These are phyloP conservation scores for Beauveria medogensis DNA, from an alignment of 2,329 filamentous ascomycete genomes.

Conservation along the genomic window DNA sequence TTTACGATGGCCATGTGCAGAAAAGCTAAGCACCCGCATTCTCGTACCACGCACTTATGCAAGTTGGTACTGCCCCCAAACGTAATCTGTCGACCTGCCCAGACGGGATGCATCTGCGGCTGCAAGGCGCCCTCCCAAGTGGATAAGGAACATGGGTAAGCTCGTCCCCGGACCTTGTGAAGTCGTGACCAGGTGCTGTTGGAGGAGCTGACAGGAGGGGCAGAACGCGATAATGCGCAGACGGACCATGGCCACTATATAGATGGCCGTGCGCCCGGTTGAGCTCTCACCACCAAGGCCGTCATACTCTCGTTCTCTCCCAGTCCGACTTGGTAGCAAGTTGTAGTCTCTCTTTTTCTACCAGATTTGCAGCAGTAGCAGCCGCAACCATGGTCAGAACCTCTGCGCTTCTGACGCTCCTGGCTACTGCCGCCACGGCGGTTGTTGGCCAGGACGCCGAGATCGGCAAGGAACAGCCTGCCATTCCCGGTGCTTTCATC, in stretches of 20 bases:
- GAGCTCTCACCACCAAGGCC: neutral
- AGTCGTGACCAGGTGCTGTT: neutral
- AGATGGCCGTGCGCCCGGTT: neutral
- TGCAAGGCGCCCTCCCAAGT: neutral
- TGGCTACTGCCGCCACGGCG: constrained; percentile 25
- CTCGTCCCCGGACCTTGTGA: neutral
- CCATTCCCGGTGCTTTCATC: constrained; percentile 42
- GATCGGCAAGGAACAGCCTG: neutral
- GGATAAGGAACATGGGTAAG: neutral
- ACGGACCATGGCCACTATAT: neutral
- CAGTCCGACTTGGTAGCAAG: neutral
- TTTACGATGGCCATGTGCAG: neutral
- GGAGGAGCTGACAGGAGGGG: neutral
- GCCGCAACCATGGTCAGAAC: constrained; percentile 28
- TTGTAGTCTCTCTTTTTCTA: neutral
- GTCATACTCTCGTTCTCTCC: neutral
- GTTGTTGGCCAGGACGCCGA: neutral
- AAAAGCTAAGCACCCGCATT: neutral
- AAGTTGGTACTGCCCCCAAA: neutral
- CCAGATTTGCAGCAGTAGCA: neutral
- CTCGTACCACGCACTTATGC: neutral
- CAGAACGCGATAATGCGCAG: neutral
- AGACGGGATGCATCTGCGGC: constrained; percentile 6
- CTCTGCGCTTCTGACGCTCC: constrained; percentile 25
- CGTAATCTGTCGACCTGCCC: constrained; percentile 3